Evolutionary conservation across 2,329 filamentous ascomycete species (phyloP).

Genomic region (Xylariales sp.): DNA sequence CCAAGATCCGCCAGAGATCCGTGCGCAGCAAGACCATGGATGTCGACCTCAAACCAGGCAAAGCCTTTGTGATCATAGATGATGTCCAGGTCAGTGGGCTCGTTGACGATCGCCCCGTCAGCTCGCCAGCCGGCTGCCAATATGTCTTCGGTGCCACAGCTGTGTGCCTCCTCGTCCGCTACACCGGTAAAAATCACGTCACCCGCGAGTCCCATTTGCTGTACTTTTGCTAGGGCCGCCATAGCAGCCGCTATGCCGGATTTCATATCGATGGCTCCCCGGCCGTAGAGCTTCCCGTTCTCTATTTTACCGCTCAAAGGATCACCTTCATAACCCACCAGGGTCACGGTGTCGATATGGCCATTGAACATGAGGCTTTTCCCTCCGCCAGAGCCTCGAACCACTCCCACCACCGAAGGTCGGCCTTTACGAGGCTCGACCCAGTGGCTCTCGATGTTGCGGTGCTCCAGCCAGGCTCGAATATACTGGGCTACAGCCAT

Average conservation of each 20-base stretch:
- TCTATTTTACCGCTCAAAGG: conserved; percentile 26
- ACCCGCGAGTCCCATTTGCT: conserved; percentile 32
- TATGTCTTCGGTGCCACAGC: background rate
- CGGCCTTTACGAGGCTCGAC: conserved; percentile 40
- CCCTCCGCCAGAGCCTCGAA: conserved; percentile 40
- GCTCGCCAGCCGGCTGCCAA: conserved; percentile 17
- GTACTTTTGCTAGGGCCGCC: conserved; percentile 30
- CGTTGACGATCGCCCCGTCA: conserved; percentile 45
- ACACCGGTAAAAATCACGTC: conserved; percentile 50
- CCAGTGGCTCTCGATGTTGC: conserved; percentile 45
- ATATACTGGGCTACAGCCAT: conserved; percentile 41
- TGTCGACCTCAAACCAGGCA: conserved; percentile 36
- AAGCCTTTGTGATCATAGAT: conserved; percentile 47
- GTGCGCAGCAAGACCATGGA: conserved; percentile 36
- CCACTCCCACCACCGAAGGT: conserved; percentile 45
- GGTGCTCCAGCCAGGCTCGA: conserved; percentile 44
- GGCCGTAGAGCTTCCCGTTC: conserved; percentile 34
- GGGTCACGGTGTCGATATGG: conserved; percentile 48
- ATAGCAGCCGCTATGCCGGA: conserved; percentile 43
- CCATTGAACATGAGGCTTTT: conserved; percentile 49
- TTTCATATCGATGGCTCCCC: conserved; percentile 49
- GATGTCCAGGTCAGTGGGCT: conserved; percentile 40
- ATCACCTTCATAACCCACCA: conserved; percentile 40
- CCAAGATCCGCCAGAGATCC: conserved; percentile 39
- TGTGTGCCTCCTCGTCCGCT: conserved; percentile 34